Base-by-base conservation (phyloP, 257 asterid species). In the Capsicum pubescens region DNA sequence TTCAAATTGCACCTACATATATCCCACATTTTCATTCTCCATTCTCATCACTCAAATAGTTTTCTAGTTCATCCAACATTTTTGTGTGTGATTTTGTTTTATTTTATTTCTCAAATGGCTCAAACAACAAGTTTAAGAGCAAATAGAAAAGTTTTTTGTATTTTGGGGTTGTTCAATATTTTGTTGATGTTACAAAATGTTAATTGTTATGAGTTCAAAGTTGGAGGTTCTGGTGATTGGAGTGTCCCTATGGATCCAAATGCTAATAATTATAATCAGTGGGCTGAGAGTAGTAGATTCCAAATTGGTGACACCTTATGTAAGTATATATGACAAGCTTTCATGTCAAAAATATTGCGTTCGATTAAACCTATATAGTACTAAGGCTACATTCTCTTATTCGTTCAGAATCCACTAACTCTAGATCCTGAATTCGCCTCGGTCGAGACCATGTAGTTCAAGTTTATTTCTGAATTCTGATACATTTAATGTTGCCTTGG, bases 201-300 rank as follows among this genome's bases (percentile, higher is more conserved):
- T 50, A 61, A 80, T 82, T 97, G 91, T 11, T 93, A 84, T 78
- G 90, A 91, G 60, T 93, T 87, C 88, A 92, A 84, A 46, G 94
- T 94, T 10, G 98, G 98, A 68, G 99, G 98, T 21, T 59, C 90
- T 26, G 81, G 69, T 56, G 94, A 91, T n/a, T 94, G 99, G 99
- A 79, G 89, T 83, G 84, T 86, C 48, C 97, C 97, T 35, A 4
- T 87, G 83, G 94, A 92, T 83, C 85, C 94, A 8, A 89, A 85
- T 72, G 84, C 91, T 39, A 82, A 89, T 10, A 74, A n/a, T 32
- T 81, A 79, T 76, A 86, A 87, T 54, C 87, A 86, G 26, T 89
- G 90, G 91, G 90, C 91, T 16, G 86, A 87, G 71, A 84, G 32
- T 10, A 89, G 44, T 83, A 84, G 91, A 60, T 89, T 87, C 66